A percentile compares a stretch with the other conserved stretches of the same genome.
Conservation (phyloP, 495 filamentous ascomycete genomes). For the Podospora sp. region DNA sequence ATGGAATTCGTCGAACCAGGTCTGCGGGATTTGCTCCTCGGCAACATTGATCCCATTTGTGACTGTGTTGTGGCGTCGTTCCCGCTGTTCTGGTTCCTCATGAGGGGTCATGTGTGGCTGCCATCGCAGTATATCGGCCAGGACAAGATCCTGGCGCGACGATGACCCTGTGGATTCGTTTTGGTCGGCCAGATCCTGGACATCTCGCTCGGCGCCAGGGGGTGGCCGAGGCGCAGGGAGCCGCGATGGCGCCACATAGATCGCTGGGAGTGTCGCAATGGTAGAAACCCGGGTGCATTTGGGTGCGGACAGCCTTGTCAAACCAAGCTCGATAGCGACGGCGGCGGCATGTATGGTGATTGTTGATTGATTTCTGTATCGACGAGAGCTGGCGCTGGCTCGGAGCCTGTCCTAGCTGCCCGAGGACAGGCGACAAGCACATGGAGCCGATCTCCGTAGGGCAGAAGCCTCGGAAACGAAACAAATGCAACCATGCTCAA, state of each 20-base stretch:
- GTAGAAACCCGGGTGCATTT: neutral
- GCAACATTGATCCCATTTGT: neutral
- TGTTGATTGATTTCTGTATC: no score
- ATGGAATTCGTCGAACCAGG: slow-evolving; percentile 15
- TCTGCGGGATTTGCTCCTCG: neutral
- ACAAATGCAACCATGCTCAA: slow-evolving; percentile 18
- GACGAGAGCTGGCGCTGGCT: neutral
- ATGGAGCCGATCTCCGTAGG: slow-evolving; percentile 22
- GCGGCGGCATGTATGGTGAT: no score
- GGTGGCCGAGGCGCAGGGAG: slow-evolving; percentile 7
- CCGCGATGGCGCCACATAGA: slow-evolving; percentile 15
- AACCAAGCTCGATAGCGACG: neutral
- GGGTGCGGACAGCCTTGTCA: neutral
- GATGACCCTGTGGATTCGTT: slow-evolving; percentile 5
- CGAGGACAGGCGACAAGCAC: neutral
- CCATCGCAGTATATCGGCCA: neutral
- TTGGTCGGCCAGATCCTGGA: slow-evolving; percentile 13
- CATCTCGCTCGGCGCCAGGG: slow-evolving; percentile 15
- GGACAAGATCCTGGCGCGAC: neutral
- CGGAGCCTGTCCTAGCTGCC: neutral
- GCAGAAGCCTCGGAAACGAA: slow-evolving; percentile 28
- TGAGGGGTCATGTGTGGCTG: neutral
- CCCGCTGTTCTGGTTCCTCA: neutral
- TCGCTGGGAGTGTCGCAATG: slow-evolving; percentile 26
- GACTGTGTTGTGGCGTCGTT: neutral